These are phyloP conservation scores for Aureobasidium sp. DNA, from an alignment of 2,329 filamentous ascomycete species.

Conservation along the genomic window DNA sequence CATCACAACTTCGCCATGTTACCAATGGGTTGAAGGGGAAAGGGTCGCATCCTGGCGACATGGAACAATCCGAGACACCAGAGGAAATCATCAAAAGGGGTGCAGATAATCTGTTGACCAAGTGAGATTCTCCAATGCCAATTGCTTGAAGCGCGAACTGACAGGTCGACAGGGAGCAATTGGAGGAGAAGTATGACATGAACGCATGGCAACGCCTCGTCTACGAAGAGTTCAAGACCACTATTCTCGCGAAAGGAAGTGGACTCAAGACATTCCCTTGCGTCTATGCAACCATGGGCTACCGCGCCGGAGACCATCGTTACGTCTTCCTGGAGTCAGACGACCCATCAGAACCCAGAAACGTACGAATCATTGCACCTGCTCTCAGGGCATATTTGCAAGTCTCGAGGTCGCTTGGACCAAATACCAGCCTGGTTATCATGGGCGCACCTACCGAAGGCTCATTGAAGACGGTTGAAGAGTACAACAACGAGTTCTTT, in stretches of 20 bases:
- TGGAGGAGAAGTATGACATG: conserved; percentile 19
- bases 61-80: background rate
- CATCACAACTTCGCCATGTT: conserved; percentile 9
- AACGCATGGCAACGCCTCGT: conserved; percentile 19
- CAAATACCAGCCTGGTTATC: conserved; percentile 20
- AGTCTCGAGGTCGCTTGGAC: conserved; percentile 18
- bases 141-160: background rate
- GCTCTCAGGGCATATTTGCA: conserved; percentile 17
- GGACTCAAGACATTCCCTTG: conserved; percentile 20
- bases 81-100: background rate
- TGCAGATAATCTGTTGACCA: conserved; percentile 4
- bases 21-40: conserved; percentile 3
- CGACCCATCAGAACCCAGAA: conserved; percentile 19
- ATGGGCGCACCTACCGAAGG: conserved; percentile 21
- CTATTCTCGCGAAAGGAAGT: conserved; percentile 19
- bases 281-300: conserved; percentile 20
- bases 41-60: background rate
- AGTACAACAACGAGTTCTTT: conserved; percentile 20
- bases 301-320: conserved; percentile 19
- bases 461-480: conserved; percentile 16
- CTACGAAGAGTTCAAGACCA: conserved; percentile 20
- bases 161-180: conserved; percentile 14
- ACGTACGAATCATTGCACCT: conserved; percentile 19
- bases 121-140: background rate
- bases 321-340: conserved; percentile 20